Conservation (phyloP, 345 rosid genomes). For the Toxicodendron radicans region DNA sequence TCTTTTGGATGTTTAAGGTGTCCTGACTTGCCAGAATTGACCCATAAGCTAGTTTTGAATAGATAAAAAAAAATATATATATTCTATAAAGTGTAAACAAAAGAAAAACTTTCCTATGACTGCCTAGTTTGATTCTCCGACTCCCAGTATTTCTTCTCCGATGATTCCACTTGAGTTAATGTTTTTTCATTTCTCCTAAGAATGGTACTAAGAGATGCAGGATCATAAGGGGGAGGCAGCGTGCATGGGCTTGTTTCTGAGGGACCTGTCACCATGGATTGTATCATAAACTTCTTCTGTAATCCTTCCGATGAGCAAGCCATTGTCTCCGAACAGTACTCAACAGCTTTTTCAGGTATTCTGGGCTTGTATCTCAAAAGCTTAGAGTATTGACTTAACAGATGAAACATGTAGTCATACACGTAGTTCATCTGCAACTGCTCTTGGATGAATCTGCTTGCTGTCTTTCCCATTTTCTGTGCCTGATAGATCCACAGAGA, state of each 20-base stretch:
- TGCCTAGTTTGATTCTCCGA: slow-evolving; percentile 42
- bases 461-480: slow-evolving; percentile 56
- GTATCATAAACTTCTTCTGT: slow-evolving; percentile 54
- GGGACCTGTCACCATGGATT: slow-evolving; percentile 67
- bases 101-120: slow-evolving; percentile 15
- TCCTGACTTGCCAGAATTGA: too few species aligned
- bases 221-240: slow-evolving; percentile 63
- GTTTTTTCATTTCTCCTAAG: slow-evolving; percentile 34
- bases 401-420: slow-evolving; percentile 83
- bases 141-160: slow-evolving; percentile 51
- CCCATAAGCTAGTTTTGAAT: too few species aligned
- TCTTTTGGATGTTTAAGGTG: too few species aligned
- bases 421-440: slow-evolving; percentile 66
- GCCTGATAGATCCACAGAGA: slow-evolving; percentile 43
- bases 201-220: slow-evolving; percentile 36
- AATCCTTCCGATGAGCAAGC: slow-evolving; percentile 52
- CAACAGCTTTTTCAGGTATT: slow-evolving; percentile 42
- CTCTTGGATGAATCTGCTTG: slow-evolving; percentile 49
- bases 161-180: slow-evolving; percentile 31
- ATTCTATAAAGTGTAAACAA: background rate
- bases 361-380: slow-evolving; percentile 58
- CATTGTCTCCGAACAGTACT: slow-evolving; percentile 62
- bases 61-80: too few species aligned
- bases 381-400: slow-evolving; percentile 61
- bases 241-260: slow-evolving; percentile 55